phyloP scores from a whole-genome alignment of 441 rosid species.

The Kokia cookei region DNA sequence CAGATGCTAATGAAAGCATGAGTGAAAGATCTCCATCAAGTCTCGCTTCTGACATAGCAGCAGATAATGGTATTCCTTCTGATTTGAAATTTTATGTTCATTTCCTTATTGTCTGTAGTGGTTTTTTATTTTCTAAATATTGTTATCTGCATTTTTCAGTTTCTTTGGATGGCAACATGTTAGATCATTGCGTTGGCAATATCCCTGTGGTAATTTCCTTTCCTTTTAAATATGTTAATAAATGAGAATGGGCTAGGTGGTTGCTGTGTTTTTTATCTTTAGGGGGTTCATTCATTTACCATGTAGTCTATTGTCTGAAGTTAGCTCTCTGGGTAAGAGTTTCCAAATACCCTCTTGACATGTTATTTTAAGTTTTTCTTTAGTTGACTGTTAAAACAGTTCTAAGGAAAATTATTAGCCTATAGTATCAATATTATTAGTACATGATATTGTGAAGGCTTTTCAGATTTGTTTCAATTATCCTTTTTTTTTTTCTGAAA shows the following conservation, averaged over 20 bases:
- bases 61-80: slow-evolving; percentile 35
- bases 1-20: slow-evolving; percentile 45
- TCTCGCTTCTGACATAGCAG: slow-evolving; percentile 42
- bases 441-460: slow-evolving; percentile 4
- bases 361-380: neutral
- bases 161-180: slow-evolving; percentile 27
- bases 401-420: neutral
- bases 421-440: neutral
- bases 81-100: slow-evolving; percentile 3
- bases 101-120: neutral
- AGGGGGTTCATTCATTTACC: neutral
- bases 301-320: neutral
- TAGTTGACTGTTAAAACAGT: neutral
- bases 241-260: neutral
- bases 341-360: neutral
- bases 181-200: slow-evolving; percentile 28
- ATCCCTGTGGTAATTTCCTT: slow-evolving; percentile 49
- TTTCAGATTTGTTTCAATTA: slow-evolving; percentile 1
- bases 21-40: slow-evolving; percentile 44
- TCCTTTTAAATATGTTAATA: slow-evolving; percentile 4
- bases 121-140: slow-evolving; percentile 18
- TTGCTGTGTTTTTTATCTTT: neutral
- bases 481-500: slow-evolving; percentile 10
- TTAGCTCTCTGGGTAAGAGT: neutral
- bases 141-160: slow-evolving; percentile 36